These are phyloP conservation scores for Neopestalotiopsis rosae DNA, from an alignment of 2,329 filamentous ascomycete genomes.

Conservation along the genomic window DNA sequence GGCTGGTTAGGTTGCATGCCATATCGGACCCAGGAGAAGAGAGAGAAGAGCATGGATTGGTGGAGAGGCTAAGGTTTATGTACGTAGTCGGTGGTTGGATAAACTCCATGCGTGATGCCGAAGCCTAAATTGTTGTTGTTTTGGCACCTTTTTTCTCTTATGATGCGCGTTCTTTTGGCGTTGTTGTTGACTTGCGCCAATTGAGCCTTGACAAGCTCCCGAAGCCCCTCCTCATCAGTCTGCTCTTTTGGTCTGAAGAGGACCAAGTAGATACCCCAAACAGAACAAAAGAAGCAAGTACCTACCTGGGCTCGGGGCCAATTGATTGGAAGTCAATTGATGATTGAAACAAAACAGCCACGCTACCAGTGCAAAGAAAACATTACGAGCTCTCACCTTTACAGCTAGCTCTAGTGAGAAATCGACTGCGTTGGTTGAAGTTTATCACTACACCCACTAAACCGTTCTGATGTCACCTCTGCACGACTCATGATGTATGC, in stretches of 20 bases:
- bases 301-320: not conserved
- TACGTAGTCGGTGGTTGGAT: not conserved
- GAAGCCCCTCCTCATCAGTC: not conserved
- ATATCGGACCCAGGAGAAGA: too few relatives aligned
- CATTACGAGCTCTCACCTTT: not conserved
- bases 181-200: not conserved
- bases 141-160: not conserved
- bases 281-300: conserved; percentile 1
- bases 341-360: not conserved
- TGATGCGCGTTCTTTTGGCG: not conserved
- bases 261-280: not conserved
- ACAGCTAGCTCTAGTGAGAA: not conserved
- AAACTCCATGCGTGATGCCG: not conserved
- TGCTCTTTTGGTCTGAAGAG: too few relatives aligned
- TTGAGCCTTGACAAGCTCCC: not conserved
- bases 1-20: not conserved
- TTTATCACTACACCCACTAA: not conserved
- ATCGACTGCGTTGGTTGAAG: not conserved
- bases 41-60: too few relatives aligned
- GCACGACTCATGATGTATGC: conserved; percentile 1
- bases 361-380: not conserved
- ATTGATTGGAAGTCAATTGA: not conserved
- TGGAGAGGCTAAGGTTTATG: not conserved
- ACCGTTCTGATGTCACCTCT: not conserved
- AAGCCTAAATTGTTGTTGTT: conserved; percentile 1